Base-by-base conservation (phyloP, 169 alveolate species). In the Eimeria necatrix region DNA sequence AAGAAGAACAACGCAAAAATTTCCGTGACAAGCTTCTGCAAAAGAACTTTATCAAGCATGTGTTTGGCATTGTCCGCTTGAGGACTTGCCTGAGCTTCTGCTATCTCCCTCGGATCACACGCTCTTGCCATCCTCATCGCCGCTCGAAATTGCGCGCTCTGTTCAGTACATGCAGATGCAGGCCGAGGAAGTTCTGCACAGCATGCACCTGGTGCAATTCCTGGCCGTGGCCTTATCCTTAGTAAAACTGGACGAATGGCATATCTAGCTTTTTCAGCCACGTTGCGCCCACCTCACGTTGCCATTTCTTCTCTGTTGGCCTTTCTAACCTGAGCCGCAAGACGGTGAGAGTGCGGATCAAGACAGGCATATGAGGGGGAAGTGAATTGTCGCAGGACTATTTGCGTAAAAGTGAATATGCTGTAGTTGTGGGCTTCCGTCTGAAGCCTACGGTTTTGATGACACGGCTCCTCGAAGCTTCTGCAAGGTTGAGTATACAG, bases 81-180 rank as follows among this genome's bases (percentile, higher is more conserved):
- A 24, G n/a, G 7, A 24, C 91, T 74, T n/a, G 78, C 95, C 92
- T 92, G 91, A 16, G 95, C 95, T 32, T 80, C 95, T 5, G 95
- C 95, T 6, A 92, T 48, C 46, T 60, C 93, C 46, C 85, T 86
- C n/a, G 95, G 95, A 22, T 92, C 95, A 5, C 86, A 68, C 24
- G 83, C 83, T 18, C 95, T 60, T 49, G 95, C 92, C 95, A 92
- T 92, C 46, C 95, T 59, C 95, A 92, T 92, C 52, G 95, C 95
- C 41, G 95, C 95, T 53, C 95, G 92, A 48, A 92, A 92, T 74
- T 92, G 95, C 64, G 88, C 95, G 46, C 95, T 92, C 95, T 92
- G 91, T 73, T 20, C 22, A 64, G 64, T 10, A 32, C 81, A 76
- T 8, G 84, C 73, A 46, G 59, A 6, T 12, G 52, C 74, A 88